Evolutionary conservation across 2,329 filamentous ascomycete species (phyloP).

Genomic region (Blumeriella jaapii): DNA sequence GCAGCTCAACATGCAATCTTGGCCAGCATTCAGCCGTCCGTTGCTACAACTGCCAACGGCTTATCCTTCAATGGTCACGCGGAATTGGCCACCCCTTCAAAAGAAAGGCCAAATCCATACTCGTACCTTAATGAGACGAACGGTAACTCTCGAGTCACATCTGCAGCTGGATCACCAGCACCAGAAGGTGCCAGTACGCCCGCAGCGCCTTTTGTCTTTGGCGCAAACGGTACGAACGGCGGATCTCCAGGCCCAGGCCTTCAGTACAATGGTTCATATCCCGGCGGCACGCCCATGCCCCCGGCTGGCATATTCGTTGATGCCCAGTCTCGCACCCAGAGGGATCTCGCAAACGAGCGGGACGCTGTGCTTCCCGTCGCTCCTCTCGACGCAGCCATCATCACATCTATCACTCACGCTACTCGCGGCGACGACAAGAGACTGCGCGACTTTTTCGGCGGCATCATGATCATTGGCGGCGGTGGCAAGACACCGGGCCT

Average conservation of each 20-base stretch:
- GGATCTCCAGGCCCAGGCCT: conserved; percentile 24
- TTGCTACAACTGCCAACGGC: conserved; percentile 34
- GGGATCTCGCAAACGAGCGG: conserved; percentile 50
- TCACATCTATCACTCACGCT: conserved; percentile 80
- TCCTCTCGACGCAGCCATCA: conserved; percentile 78
- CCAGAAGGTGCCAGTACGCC: conserved; percentile 68
- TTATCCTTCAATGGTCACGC: conserved; percentile 26
- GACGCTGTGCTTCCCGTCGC: conserved; percentile 74
- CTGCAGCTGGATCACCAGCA: conserved; percentile 75
- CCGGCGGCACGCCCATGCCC: conserved; percentile 35
- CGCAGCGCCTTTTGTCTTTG: conserved; percentile 43
- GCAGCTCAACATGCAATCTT: conserved; percentile 65
- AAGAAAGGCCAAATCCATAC: conserved; percentile 52
- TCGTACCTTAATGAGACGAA: conserved; percentile 47
- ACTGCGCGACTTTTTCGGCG: conserved; percentile 76
- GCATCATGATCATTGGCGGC: conserved; percentile 84
- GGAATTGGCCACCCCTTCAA: conserved; percentile 47
- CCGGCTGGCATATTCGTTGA: conserved; percentile 28
- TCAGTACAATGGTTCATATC: conserved; percentile 34
- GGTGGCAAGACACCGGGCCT: conserved; percentile 73
- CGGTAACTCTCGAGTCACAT: conserved; percentile 64
- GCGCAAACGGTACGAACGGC: conserved; percentile 27
- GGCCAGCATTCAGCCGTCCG: conserved; percentile 46
- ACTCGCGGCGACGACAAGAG: conserved; percentile 86
- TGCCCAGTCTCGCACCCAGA: conserved; percentile 30